These are phyloP conservation scores for Umbelopsis vinacea DNA, from an alignment of 192 early-diverging fungal genomes.

Conservation along the genomic window DNA sequence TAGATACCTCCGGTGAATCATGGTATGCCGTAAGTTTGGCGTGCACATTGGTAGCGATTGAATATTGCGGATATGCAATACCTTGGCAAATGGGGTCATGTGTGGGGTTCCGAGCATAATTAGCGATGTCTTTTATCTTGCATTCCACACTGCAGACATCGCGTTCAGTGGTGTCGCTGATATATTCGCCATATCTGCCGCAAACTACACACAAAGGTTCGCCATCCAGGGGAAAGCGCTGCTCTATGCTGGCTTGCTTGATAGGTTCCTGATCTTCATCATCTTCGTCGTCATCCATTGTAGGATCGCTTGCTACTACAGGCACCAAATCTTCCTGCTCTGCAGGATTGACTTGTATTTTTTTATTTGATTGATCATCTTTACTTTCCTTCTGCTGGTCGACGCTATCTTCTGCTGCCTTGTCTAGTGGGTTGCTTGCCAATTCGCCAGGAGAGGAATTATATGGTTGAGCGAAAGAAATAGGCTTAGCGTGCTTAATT, in stretches of 20 bases:
- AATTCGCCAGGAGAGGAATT: too few species aligned
- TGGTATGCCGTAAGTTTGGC: constrained; percentile 47
- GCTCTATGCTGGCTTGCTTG: constrained; percentile 30
- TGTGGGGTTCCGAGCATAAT: not conserved
- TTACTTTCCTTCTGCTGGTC: not conserved
- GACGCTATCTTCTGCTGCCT: not conserved
- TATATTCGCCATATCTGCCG: constrained; percentile 52
- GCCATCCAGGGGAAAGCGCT: constrained; percentile 30
- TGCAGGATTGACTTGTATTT: not conserved
- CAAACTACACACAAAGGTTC: constrained; percentile 50
- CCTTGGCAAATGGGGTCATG: not conserved
- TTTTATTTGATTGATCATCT: not conserved
- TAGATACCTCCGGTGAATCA: constrained; percentile 27
- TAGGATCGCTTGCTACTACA: not conserved
- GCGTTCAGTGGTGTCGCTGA: constrained; percentile 43
- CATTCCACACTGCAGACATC: constrained; percentile 53
- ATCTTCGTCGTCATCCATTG: not conserved
- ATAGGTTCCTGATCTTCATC: constrained; percentile 8
- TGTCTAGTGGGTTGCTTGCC: too few species aligned
- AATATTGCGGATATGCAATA: not conserved
- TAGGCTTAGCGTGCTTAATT: not conserved
- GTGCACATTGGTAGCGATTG: constrained; percentile 29
- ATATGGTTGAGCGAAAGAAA: not conserved
- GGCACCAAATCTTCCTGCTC: not conserved
- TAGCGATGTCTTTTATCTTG: constrained; percentile 39